Base-by-base conservation (phyloP, 2,329 filamentous ascomycete genomes). In the Truncatella angustata region DNA sequence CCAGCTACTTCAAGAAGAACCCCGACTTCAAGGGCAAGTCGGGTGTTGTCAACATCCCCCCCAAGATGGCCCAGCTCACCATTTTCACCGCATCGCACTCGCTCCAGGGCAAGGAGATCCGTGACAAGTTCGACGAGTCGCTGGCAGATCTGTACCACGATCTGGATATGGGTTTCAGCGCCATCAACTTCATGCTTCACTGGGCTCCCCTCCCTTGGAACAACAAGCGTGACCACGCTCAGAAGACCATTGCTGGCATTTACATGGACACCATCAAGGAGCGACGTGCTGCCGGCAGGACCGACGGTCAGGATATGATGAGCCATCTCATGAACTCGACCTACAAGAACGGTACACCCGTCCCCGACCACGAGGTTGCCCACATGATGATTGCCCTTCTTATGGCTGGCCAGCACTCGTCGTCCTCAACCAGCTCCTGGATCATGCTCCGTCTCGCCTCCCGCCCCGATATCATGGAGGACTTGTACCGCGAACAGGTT, bases 371-470 rank as follows among this genome's bases (percentile, higher is more conserved):
- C 63, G 90, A 96, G 70, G 82, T 95, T 53, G 90, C 91, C 20
- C 88, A 94, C 73, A 93, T 96, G 82, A 93, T 96, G 89, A 96
- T 96, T 70, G 90, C 90, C 5, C 80, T 96, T 20, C 83, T 96
- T 56, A 95, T 96, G 90, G 91, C 90, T 54, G 91, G 91, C 51
- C 91, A 96, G 68, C 91, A 96, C 75, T 93, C 88, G 2, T 93
- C 90, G 2, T 90, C 90, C 4, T 91, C 90, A 18, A 92, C 89
- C 35, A 86, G 84, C 63, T 83, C 90, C 35, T 96, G 91, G 90
- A 91, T 95, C 63, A 80, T 94, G 68, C 80, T 95, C 36, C 87
- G 86, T 58, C 82, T 96, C 34, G 90, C 91, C 23, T 81, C 87
- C 54, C 80, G 87, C 63, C 90, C 91, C 11, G 78, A 91, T 16